Conservation (phyloP, 164 flowering plant genomes). For the Liquidambar formosana region DNA sequence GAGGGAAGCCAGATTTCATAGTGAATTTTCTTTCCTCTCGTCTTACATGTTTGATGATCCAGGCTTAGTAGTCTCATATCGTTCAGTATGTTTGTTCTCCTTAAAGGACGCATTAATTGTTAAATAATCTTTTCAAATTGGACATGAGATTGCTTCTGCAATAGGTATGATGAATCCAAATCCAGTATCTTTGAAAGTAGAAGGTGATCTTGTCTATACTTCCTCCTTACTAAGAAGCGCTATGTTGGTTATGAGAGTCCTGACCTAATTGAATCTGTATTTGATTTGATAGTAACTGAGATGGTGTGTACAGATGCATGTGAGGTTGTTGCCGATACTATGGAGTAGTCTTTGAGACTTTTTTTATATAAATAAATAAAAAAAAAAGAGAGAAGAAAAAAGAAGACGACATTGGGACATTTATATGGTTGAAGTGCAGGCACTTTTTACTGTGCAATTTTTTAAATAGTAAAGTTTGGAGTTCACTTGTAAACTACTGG, state of each 20-base stretch:
- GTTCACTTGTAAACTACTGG: not conserved
- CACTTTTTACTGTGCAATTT: not conserved
- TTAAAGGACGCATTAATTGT: constrained; percentile 78
- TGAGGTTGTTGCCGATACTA: constrained; percentile 78
- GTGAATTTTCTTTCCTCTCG: not conserved
- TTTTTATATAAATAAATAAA: no score
- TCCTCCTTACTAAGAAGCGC: constrained; percentile 91
- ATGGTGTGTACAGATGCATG: constrained; percentile 96
- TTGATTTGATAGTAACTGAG: constrained; percentile 98
- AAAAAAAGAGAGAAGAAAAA: no score
- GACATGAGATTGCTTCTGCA: constrained; percentile 83
- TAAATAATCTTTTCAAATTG: constrained; percentile 67
- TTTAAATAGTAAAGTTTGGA: not conserved
- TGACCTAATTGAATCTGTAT: constrained; percentile 64
- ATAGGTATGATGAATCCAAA: constrained; percentile 78
- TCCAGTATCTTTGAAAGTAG: constrained; percentile 89
- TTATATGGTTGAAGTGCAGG: constrained; percentile 50
- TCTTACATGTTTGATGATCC: not conserved
- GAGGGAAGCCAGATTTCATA: no score
- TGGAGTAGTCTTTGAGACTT: constrained; percentile 79
- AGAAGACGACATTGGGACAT: constrained; percentile 59
- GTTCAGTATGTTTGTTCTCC: constrained; percentile 96
- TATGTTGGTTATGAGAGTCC: constrained; percentile 96
- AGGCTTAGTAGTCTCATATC: constrained; percentile 2
- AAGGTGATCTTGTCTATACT: constrained; percentile 82